Conservation (phyloP, 768 basidiomycete species). For the Myochromella boudieri region DNA sequence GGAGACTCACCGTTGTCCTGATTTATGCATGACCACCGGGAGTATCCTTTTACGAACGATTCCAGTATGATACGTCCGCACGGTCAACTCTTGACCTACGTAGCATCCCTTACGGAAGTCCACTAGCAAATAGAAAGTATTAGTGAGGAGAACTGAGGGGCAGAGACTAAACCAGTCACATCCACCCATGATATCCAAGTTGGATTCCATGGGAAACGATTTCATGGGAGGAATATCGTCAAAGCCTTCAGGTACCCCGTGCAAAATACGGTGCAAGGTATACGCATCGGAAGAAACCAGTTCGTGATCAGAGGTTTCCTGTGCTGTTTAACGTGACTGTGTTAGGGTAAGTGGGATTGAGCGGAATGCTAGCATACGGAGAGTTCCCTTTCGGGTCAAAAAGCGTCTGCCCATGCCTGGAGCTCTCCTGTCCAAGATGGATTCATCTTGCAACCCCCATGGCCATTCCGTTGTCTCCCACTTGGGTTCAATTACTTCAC, state of each 20-base stretch:
- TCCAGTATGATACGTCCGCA: slow-evolving; percentile 95
- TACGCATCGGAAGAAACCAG: slow-evolving; percentile 56
- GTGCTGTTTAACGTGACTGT: slow-evolving; percentile 34
- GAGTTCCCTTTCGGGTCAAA: slow-evolving; percentile 66
- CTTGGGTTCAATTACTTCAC: slow-evolving; percentile 75
- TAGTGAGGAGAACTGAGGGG: background rate
- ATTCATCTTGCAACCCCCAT: slow-evolving; percentile 57
- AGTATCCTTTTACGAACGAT: slow-evolving; percentile 86
- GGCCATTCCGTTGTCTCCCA: slow-evolving; percentile 59
- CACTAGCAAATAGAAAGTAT: slow-evolving; percentile 44
- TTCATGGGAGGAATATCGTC: slow-evolving; percentile 73
- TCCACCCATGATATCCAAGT: slow-evolving; percentile 93
- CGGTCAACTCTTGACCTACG: slow-evolving; percentile 95
- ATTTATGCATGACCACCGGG: slow-evolving; percentile 63
- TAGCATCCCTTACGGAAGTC: slow-evolving; percentile 98
- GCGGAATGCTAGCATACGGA: slow-evolving; percentile 53
- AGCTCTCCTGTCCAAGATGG: slow-evolving; percentile 64
- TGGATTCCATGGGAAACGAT: slow-evolving; percentile 92
- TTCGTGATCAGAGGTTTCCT: slow-evolving; percentile 58
- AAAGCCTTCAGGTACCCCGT: slow-evolving; percentile 87
- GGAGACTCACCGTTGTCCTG: slow-evolving; percentile 31
- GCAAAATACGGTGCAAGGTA: slow-evolving; percentile 72
- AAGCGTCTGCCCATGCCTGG: slow-evolving; percentile 78
- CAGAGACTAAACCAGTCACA: slow-evolving; percentile 46
- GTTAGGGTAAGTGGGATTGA: background rate